Evolutionary conservation across 2,329 filamentous ascomycete species (phyloP), one percentile per base, ranked within the genome.

Genomic region (Rhynchosporium agropyri): DNA sequence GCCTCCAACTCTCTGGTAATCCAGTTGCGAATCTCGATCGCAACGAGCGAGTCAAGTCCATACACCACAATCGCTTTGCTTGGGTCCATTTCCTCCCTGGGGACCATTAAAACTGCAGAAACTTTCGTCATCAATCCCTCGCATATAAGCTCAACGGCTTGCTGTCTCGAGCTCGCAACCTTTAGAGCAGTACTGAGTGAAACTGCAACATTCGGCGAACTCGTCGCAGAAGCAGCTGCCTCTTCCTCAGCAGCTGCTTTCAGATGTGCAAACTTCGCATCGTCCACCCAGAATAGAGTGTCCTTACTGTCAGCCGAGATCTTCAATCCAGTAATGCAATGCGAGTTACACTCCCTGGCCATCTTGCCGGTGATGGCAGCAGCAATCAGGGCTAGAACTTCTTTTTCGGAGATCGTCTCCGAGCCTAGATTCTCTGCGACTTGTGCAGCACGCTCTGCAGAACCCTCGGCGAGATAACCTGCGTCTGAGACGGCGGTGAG

Each of bases 61-160:
- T 70, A 69, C 10, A 61, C 62, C 6, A 63, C 61, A 53, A 70
- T 66, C 0, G 66, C 61, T 4, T 75, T 77, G 53, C 75, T 72
- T 10, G 76, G 68, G 66, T 82, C 80, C 63, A 83, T 75, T 54
- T 82, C 80, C 46, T 81, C 78, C 1, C 74, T 61, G 36, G 78
- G 77, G 63, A 82, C 76, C 75, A 81, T 79, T 62, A 83, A 77
- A 6, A 81, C 76, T 0, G 76, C 74, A 0, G 79, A 76, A 1
- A 83, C 73, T 72, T 82, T 83, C 56, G 75, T 74, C 2, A 82
- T 74, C 20, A 69, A 58, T 4, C 69, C 70, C 9, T 10, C 81
- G 78, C 59, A 80, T 79, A 28, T 76, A 75, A 67, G 29, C 61
- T 68, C 31, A 59, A 63, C 4, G 48, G 67, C 61, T 46, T 69